phyloP scores from a whole-genome alignment of 345 rosid genomes.

The Bruguiera parviflora region DNA sequence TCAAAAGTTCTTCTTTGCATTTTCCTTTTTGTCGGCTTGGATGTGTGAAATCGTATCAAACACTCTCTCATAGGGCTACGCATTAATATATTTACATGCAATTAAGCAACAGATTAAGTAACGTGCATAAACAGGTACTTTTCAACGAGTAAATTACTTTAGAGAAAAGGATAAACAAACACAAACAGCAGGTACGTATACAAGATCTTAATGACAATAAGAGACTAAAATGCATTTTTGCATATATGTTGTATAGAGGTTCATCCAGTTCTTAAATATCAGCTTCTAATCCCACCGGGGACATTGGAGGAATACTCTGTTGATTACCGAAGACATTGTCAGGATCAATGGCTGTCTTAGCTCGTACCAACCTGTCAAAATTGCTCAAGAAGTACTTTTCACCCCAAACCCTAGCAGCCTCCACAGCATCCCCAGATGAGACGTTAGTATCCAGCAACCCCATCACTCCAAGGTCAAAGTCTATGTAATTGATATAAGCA shows the following conservation, averaged over 20 bases:
- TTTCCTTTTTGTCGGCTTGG: no score
- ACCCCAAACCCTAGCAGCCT: slow-evolving; percentile 30
- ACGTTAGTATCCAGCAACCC: background rate
- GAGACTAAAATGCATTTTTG: no score
- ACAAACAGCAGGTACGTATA: no score
- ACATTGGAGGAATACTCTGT: slow-evolving; percentile 26
- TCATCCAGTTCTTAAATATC: background rate
- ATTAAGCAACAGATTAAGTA: no score
- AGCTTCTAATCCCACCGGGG: background rate
- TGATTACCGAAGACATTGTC: slow-evolving; percentile 22
- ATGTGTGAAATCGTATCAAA: no score
- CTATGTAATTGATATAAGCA: slow-evolving; percentile 29
- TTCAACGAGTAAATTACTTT: no score
- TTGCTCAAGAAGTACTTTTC: slow-evolving; percentile 30
- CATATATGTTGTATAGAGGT: background rate
- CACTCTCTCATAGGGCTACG: no score
- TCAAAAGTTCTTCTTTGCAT: no score
- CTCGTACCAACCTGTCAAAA: slow-evolving; percentile 25
- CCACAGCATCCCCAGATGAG: slow-evolving; percentile 9
- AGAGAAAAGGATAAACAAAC: no score
- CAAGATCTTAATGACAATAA: no score
- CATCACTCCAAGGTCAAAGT: slow-evolving; percentile 25
- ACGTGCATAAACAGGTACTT: no score
- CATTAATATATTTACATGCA: no score
- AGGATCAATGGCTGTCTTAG: slow-evolving; percentile 26